Evolutionary conservation across 2,329 filamentous ascomycete genomes (phyloP).

Genomic region (Xylariales sp.): DNA sequence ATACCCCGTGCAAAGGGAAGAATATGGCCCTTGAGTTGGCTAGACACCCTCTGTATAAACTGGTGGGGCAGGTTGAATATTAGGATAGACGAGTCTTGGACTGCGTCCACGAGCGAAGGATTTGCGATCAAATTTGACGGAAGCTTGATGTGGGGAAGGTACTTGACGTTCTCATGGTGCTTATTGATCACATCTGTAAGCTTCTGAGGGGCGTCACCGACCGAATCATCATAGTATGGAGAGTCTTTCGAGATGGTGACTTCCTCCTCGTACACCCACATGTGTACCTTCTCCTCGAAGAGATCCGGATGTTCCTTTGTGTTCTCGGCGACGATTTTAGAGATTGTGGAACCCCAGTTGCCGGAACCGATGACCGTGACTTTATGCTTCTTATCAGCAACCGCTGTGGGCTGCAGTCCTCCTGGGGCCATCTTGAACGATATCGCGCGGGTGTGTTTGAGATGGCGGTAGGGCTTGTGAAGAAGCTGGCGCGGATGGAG

Average conservation of each 20-base stretch:
- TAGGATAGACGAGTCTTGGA: slow-evolving; percentile 79
- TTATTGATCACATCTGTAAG: slow-evolving; percentile 89
- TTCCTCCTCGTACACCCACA: slow-evolving; percentile 99
- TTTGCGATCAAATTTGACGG: slow-evolving; percentile 83
- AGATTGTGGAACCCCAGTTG: slow-evolving; percentile 97
- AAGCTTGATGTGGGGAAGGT: slow-evolving; percentile 82
- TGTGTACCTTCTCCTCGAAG: slow-evolving; percentile 87
- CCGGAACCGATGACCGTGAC: slow-evolving; percentile 92
- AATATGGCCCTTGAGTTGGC: slow-evolving; percentile 81
- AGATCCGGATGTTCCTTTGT: slow-evolving; percentile 70
- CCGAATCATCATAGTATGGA: slow-evolving; percentile 63
- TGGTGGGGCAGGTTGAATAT: slow-evolving; percentile 97
- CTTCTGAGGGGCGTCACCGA: slow-evolving; percentile 69
- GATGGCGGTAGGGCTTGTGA: not conserved
- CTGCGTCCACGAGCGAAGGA: slow-evolving; percentile 73
- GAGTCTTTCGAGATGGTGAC: slow-evolving; percentile 69
- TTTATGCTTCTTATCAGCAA: slow-evolving; percentile 73
- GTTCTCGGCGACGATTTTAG: slow-evolving; percentile 96
- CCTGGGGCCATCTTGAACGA: slow-evolving; percentile 22
- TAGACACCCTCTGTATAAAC: slow-evolving; percentile 85
- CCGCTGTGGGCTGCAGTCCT: slow-evolving; percentile 28
- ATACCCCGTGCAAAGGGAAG: slow-evolving; percentile 89
- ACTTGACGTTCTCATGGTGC: slow-evolving; percentile 95
- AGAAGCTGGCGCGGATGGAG: not conserved
- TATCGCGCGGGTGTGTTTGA: not conserved